phyloP scores from a whole-genome alignment of 2,329 filamentous ascomycete species.

The Xylariaceae sp. region DNA sequence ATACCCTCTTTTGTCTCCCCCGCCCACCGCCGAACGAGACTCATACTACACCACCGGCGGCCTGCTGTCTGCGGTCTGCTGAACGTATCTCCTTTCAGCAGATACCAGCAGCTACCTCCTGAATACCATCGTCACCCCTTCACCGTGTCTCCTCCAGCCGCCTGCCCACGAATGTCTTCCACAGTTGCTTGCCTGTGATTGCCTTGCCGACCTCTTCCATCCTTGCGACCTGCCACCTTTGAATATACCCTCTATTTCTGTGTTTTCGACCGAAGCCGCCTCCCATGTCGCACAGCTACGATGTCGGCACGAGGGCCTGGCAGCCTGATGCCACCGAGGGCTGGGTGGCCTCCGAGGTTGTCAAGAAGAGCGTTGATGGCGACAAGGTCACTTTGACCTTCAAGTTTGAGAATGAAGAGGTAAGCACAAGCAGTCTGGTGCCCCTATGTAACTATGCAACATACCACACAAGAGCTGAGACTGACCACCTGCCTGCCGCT shows the following conservation, averaged over 20 bases:
- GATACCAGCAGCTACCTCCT: conserved; percentile 18
- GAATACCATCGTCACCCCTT: conserved; percentile 15
- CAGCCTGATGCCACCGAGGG: conserved; percentile 94
- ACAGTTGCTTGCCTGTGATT: conserved; percentile 24
- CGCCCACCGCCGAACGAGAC: too few relatives aligned
- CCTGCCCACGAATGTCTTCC: conserved; percentile 29
- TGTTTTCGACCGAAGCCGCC: conserved; percentile 21
- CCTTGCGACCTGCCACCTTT: conserved; percentile 20
- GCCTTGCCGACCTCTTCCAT: conserved; percentile 12
- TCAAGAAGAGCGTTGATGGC: conserved; percentile 78
- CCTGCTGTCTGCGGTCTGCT: neutral
- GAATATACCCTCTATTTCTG: conserved; percentile 13
- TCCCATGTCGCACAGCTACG: conserved; percentile 88
- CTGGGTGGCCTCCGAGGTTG: conserved; percentile 95
- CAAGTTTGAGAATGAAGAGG: conserved; percentile 88
- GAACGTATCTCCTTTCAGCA: conserved; percentile 18
- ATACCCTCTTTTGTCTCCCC: too few relatives aligned
- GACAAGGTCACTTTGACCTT: conserved; percentile 87
- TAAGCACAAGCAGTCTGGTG: conserved; percentile 34
- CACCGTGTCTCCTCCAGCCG: conserved; percentile 9
- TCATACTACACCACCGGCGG: neutral
- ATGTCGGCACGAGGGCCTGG: conserved; percentile 96
- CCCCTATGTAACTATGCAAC: neutral
- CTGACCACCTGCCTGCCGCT: conserved; percentile 18
- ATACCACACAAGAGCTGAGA: neutral